Evolutionary conservation across 306 rosid genomes (phyloP).

Genomic region (Rubus idaeus): DNA sequence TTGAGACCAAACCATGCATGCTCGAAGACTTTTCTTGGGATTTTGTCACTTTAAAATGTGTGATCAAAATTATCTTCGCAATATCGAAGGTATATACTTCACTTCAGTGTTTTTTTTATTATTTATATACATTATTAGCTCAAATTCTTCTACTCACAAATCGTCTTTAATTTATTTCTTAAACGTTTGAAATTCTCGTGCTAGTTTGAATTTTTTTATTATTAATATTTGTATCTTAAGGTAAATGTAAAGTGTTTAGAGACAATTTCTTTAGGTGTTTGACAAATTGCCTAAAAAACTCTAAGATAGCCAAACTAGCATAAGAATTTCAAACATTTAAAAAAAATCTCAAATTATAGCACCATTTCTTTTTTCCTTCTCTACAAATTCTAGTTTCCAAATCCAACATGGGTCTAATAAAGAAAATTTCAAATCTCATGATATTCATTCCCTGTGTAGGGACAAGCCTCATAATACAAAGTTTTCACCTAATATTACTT

Average conservation of each 20-base stretch:
- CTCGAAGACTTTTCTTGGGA: slow-evolving; percentile 14
- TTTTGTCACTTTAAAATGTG: neutral
- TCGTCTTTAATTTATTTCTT: no score
- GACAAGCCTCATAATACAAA: slow-evolving; percentile 35
- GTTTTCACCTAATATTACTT: slow-evolving; percentile 1
- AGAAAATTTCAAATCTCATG: neutral
- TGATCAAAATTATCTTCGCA: neutral
- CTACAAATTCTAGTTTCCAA: neutral
- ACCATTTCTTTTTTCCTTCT: neutral
- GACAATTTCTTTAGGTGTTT: neutral
- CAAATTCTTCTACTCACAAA: no score
- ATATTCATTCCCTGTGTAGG: neutral
- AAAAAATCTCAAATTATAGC: neutral
- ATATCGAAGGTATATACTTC: neutral
- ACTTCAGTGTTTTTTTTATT: neutral
- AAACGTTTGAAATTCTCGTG: no score
- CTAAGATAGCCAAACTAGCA: neutral
- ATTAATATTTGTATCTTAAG: no score
- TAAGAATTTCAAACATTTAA: neutral
- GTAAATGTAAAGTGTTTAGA: no score
- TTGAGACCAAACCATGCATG: slow-evolving; percentile 18
- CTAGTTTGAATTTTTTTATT: no score
- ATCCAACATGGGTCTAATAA: neutral
- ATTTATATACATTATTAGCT: neutral
- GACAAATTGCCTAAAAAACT: neutral